A percentile compares a stretch with the other conserved stretches of the same genome.
Conservation (phyloP, 2,329 filamentous ascomycete genomes). For the Sporothrix humicola region DNA sequence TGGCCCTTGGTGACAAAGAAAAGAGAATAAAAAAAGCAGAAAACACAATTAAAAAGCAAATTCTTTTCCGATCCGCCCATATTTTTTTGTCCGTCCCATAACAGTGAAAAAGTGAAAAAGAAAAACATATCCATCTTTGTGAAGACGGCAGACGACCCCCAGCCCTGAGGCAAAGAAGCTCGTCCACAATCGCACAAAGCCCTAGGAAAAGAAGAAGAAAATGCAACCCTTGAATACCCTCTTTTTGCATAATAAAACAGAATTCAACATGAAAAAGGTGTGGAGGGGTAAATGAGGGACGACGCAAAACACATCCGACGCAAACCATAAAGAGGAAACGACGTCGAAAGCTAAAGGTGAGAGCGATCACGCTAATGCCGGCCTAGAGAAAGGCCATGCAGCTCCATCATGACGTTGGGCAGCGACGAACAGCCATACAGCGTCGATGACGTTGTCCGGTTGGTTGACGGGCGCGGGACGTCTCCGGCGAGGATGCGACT, state of each 20-base stretch:
- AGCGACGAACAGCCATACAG: slow-evolving; percentile 21
- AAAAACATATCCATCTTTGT: neutral
- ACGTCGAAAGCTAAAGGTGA: slow-evolving; percentile 28
- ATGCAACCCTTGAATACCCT: slow-evolving; percentile 15
- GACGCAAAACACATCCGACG: neutral
- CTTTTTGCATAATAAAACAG: slow-evolving; percentile 23
- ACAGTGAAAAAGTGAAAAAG: neutral
- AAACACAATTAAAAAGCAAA: slow-evolving; percentile 28
- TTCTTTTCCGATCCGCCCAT: slow-evolving; percentile 34
- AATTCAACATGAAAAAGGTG: neutral
- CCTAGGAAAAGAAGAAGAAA: neutral
- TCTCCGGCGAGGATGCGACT: slow-evolving; percentile 14
- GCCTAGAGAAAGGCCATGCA: slow-evolving; percentile 28
- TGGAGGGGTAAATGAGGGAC: neutral
- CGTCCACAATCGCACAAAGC: neutral
- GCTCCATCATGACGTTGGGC: slow-evolving; percentile 33
- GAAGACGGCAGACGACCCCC: neutral
- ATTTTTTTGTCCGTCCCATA: slow-evolving; percentile 33
- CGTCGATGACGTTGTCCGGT: slow-evolving; percentile 4
- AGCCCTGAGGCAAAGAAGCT: slow-evolving; percentile 2
- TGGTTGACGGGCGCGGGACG: slow-evolving; percentile 12
- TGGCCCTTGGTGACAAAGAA: slow-evolving; percentile 27
- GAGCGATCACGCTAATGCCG: slow-evolving; percentile 27
- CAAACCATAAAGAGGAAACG: neutral
- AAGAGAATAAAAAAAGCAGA: slow-evolving; percentile 4